Evolutionary conservation across 805 yeast species (phyloP).

Genomic region (Hanseniaspora jakobsenii): DNA sequence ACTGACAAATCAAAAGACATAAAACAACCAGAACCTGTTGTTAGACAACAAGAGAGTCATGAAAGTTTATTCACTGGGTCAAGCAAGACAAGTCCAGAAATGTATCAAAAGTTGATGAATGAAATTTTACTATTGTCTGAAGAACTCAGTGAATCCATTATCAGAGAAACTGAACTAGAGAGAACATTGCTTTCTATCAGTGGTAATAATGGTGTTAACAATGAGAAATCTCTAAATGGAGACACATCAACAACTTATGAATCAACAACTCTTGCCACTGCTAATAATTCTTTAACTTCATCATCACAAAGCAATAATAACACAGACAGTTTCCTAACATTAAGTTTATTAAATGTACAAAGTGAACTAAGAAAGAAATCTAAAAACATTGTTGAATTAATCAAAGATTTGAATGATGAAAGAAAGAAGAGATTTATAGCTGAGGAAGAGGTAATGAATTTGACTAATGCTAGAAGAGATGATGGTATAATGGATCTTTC

Average conservation of each 20-base stretch:
- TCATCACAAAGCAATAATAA: background rate
- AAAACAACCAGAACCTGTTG: background rate
- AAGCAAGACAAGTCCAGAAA: slow-evolving; percentile 33
- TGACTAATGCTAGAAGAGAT: slow-evolving; percentile 40
- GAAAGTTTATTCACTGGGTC: slow-evolving; percentile 37
- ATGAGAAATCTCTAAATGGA: too few species aligned
- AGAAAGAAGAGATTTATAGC: slow-evolving; percentile 54
- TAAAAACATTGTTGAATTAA: slow-evolving; percentile 38
- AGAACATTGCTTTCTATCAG: slow-evolving; percentile 27
- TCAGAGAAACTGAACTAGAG: slow-evolving; percentile 55
- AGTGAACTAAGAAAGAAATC: slow-evolving; percentile 31
- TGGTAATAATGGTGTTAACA: slow-evolving; percentile 2
- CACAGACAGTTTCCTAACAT: too few species aligned
- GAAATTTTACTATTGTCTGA: slow-evolving; percentile 59
- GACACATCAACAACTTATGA: too few species aligned
- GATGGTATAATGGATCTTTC: slow-evolving; percentile 47
- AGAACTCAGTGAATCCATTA: slow-evolving; percentile 61
- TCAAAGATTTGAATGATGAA: slow-evolving; percentile 50
- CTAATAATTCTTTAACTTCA: background rate
- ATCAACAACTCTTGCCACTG: too few species aligned
- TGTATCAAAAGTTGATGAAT: slow-evolving; percentile 37
- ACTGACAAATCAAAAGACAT: too few species aligned
- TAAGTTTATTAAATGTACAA: slow-evolving; percentile 22
- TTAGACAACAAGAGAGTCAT: background rate
- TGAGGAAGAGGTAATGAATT: slow-evolving; percentile 53